Conservation (phyloP, 2,329 filamentous ascomycete genomes). For the Tothia fuscella region DNA sequence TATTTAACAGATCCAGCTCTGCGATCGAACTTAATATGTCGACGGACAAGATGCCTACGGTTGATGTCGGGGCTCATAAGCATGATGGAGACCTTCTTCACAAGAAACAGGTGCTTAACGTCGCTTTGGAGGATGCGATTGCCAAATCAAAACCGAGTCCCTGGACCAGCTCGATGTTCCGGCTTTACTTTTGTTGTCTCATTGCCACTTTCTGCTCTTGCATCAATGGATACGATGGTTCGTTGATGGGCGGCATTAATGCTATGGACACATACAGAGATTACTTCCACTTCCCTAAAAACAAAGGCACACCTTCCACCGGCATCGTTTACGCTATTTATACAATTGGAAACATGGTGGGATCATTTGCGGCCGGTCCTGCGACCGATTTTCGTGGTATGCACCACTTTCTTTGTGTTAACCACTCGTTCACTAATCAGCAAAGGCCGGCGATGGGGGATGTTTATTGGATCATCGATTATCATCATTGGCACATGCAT, state of each 20-base stretch:
- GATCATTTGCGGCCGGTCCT: conserved; percentile 32
- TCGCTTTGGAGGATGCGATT: conserved; percentile 33
- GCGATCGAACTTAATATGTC: background rate
- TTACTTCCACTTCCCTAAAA: conserved; percentile 30
- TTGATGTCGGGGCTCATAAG: background rate
- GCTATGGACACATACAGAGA: conserved; percentile 32
- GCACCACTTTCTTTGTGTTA: background rate
- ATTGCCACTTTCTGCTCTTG: conserved; percentile 33
- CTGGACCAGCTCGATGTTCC: conserved; percentile 32
- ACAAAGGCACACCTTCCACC: conserved; percentile 29
- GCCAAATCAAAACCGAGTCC: conserved; percentile 32
- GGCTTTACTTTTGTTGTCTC: conserved; percentile 31
- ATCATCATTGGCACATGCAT: conserved; percentile 41
- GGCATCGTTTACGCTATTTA: conserved; percentile 40
- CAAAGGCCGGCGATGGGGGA: conserved; percentile 31
- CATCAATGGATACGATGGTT: conserved; percentile 39
- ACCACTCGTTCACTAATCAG: background rate
- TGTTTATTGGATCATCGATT: conserved; percentile 43
- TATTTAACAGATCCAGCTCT: background rate
- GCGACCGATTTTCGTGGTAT: conserved; percentile 29
- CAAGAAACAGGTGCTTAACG: conserved; percentile 13
- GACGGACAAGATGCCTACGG: background rate
- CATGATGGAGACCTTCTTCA: no score
- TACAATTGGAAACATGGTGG: conserved; percentile 34
- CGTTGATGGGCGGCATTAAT: conserved; percentile 38